Evolutionary conservation across 2,329 filamentous ascomycete species (phyloP).

Genomic region (Tolypocladium ophioglossoides): DNA sequence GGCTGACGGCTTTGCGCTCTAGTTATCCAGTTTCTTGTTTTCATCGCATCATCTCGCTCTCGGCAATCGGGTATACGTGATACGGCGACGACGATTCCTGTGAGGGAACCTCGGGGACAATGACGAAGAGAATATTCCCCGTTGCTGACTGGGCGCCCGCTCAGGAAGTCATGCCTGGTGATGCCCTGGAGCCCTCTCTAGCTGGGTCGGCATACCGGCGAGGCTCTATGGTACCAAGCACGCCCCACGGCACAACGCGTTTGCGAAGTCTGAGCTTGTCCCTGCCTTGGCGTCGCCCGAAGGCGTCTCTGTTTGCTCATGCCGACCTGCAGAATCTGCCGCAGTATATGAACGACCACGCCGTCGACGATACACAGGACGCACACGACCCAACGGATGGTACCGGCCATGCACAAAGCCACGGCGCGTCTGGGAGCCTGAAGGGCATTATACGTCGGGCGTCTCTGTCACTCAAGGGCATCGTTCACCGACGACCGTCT

Average conservation of each 20-base stretch:
- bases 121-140: slow-evolving; percentile 27
- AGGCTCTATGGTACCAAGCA: slow-evolving; percentile 6
- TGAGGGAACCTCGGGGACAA: slow-evolving; percentile 3
- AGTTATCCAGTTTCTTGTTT: background rate
- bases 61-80: background rate
- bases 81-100: background rate
- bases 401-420: slow-evolving; percentile 13
- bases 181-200: slow-evolving; percentile 26
- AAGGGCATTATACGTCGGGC: slow-evolving; percentile 44
- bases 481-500: slow-evolving; percentile 39
- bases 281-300: slow-evolving; percentile 37
- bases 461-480: slow-evolving; percentile 42
- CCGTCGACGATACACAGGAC: slow-evolving; percentile 21
- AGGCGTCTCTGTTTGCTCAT: slow-evolving; percentile 27
- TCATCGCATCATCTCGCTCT: background rate
- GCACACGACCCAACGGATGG: slow-evolving; percentile 11
- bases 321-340: slow-evolving; percentile 18
- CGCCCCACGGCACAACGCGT: slow-evolving; percentile 23
- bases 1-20: background rate
- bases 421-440: slow-evolving; percentile 22
- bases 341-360: slow-evolving; percentile 19
- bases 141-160: slow-evolving; percentile 30
- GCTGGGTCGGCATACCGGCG: background rate
- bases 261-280: slow-evolving; percentile 40
- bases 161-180: slow-evolving; percentile 26